phyloP scores from a whole-genome alignment of 2,329 filamentous ascomycete genomes.

The Monosporascus sp. region DNA sequence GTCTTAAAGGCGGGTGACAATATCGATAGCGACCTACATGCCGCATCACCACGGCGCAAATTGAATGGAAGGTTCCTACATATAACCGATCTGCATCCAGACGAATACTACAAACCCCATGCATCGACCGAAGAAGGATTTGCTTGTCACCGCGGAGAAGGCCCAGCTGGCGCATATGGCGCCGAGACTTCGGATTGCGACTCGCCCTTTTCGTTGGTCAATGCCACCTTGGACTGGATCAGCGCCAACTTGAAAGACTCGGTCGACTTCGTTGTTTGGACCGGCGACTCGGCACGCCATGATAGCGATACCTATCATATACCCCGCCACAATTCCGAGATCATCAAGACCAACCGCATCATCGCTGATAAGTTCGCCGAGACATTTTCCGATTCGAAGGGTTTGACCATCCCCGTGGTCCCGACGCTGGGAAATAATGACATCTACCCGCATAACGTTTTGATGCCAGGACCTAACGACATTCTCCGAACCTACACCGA shows the following conservation, averaged over 20 bases:
- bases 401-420: conserved; percentile 71
- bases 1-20: conserved; percentile 19
- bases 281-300: conserved; percentile 83
- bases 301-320: conserved; percentile 73
- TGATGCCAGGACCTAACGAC: conserved; percentile 76
- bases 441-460: conserved; percentile 93
- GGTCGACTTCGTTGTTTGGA: conserved; percentile 90
- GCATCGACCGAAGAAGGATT: conserved; percentile 62
- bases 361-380: conserved; percentile 73
- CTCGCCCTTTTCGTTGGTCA: conserved; percentile 70
- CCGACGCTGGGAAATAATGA: conserved; percentile 97
- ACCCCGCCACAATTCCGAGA: conserved; percentile 69
- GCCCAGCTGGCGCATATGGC: conserved; percentile 75
- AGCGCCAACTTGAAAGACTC: conserved; percentile 67
- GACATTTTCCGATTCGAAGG: conserved; percentile 59
- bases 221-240: conserved; percentile 90
- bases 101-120: conserved; percentile 78
- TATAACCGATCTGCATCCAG: conserved; percentile 90
- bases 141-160: conserved; percentile 75
- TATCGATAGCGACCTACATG: conserved; percentile 11
- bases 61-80: conserved; percentile 77
- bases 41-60: conserved; percentile 30
- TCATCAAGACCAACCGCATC: conserved; percentile 71
- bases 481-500: conserved; percentile 75
- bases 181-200: conserved; percentile 88